Evolutionary conservation across 306 rosid species (phyloP), one percentile per base, ranked within the genome.

Genomic region (Sicyos edulis): DNA sequence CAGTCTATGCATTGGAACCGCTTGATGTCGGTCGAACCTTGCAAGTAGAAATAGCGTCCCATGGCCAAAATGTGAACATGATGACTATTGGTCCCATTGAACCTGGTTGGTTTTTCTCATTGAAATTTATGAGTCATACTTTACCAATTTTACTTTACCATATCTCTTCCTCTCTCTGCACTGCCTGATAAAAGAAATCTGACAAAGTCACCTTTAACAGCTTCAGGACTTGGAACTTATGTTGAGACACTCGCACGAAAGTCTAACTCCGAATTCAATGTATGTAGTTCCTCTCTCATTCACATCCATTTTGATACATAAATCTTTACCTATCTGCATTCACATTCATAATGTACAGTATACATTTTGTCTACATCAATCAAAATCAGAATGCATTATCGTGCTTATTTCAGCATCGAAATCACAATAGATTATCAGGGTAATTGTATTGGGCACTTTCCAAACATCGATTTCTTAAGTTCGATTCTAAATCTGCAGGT

Each of bases 1-100:
- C 87, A 54, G 63, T 75, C 44, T 92, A 92, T 76, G 92, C 98
- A 66, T 96, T 95, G 7, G 98, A 92, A 50, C 98, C 98, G n/a
- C 81, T 81, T 54, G 98, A 92, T 81, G 93, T 90, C 64, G 96
- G 96, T 59, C 84, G 98, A 81, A 80, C 83, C 79, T 84, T 92
- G 61, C 93, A 88, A 87, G 93, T 85, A 37, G 96, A 92, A 77
- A 76, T 92, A 61, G 75, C 81, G 72, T 84, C 83, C 11, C 78
- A 84, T 74, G 98, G 91, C 62, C 85, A 79, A 75, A 90, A 84
- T 77, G 57, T 82, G 37, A 78, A 82, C 24, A 76, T 92, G 63
- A 87, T 86, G 17, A 90, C 96, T 26, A 59, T 75, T 42, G 80
- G 85, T 72, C 96, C 91, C 57, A 76, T 92, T 79, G 96, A 90